These are phyloP conservation scores for Schizophyllum amplum DNA, from an alignment of 1,284 basidiomycete genomes.

Conservation along the genomic window DNA sequence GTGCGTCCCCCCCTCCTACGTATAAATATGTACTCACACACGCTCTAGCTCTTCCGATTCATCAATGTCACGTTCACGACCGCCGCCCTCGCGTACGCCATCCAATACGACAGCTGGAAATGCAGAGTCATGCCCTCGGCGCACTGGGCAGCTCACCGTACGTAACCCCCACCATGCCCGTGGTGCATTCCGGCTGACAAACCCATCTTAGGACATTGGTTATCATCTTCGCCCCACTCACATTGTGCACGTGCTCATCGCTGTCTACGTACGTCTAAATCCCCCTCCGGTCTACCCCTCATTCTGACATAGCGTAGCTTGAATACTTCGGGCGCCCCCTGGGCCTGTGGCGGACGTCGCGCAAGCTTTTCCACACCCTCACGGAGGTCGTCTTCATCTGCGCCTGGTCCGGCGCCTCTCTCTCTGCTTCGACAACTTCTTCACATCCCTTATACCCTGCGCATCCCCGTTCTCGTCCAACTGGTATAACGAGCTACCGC, in stretches of 20 bases:
- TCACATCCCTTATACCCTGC: constrained; percentile 80
- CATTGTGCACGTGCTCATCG: constrained; percentile 81
- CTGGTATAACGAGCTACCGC: constrained; percentile 64
- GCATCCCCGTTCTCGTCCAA: constrained; percentile 44
- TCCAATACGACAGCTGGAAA: constrained; percentile 62
- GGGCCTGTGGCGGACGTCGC: constrained; percentile 82
- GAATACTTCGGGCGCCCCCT: constrained; percentile 90
- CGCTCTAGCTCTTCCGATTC: constrained; percentile 68
- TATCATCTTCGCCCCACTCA: constrained; percentile 81
- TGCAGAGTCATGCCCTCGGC: constrained; percentile 43
- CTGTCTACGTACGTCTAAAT: constrained; percentile 60
- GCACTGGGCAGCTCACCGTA: constrained; percentile 78
- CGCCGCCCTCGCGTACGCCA: constrained; percentile 72
- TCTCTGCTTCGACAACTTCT: constrained; percentile 86
- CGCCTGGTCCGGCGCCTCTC: constrained; percentile 89
- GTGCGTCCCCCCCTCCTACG: constrained; percentile 31
- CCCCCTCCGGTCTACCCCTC: background rate
- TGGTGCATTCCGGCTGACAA: constrained; percentile 9
- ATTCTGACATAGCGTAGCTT: constrained; percentile 37
- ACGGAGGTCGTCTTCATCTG: constrained; percentile 85
- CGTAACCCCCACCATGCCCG: constrained; percentile 22
- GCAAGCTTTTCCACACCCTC: constrained; percentile 73
- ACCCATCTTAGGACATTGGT: constrained; percentile 63
- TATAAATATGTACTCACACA: constrained; percentile 21
- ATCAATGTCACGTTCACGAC: constrained; percentile 81